Base-by-base conservation (phyloP, 768 basidiomycete species). In the Mycena vitilis region DNA sequence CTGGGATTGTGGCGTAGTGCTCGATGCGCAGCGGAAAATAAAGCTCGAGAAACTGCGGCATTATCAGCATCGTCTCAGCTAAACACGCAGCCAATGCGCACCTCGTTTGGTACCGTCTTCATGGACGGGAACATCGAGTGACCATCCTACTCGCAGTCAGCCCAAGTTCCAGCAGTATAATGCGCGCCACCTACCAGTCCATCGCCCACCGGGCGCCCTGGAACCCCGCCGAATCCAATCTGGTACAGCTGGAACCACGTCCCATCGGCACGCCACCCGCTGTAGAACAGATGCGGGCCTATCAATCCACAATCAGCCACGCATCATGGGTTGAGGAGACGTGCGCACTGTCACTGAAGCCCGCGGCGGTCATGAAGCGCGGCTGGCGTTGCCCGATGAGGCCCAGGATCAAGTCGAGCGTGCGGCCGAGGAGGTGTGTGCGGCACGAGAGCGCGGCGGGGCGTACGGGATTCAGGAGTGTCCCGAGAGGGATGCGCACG, bases 121-220 rank as follows among this genome's bases (percentile, higher is more conserved):
- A 78, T 78, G 3, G 77, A 78, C 4, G 78, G 78, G 75, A 77
- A 78, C 58, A 78, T 62, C 60, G 76, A 76, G 62, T 78, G 78
- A 6, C 78, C 78, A 62, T 78, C 78, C 48, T 72, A 37, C 53
- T 23, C 48, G 20, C n/a, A 20, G 13, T 56, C 22, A 56, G 37
- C 11, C 22, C 12, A 11, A 6, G 16, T 38, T 22, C n/a, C 30
- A 30, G 16, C 4, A 40, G 22, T 23, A 8, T 34, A 48, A 42
- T n/a, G 55, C 57, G 55, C 57, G 18, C 2, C 11, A 16, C 44
- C 5, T 61, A 66, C 65, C 15, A 71, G 34, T 30, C 70, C 70
- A 22, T 71, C 70, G 12, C 70, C 70, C 5, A 71, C 60, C 7
- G 70, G 70, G 4, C 70, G 42, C 8, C 52, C 70, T 0, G 70